Conservation (phyloP, 1,139 yeast species). For the Scheffersomyces segobiensis region DNA sequence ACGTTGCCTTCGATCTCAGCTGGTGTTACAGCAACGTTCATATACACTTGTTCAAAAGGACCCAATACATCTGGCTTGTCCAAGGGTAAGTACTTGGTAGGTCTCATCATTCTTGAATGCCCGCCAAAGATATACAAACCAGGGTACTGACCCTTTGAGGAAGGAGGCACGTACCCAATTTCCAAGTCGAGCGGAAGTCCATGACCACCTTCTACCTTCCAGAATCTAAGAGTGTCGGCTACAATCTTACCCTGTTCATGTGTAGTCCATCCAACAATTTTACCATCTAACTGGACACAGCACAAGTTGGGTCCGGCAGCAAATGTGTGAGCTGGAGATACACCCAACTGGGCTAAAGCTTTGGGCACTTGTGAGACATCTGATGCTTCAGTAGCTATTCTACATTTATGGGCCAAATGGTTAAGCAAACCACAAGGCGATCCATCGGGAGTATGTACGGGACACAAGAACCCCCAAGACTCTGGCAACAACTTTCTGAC, state of each 20-base stretch:
- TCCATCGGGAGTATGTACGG: slow-evolving; percentile 99
- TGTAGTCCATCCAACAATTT: slow-evolving; percentile 90
- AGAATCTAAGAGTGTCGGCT: slow-evolving; percentile 86
- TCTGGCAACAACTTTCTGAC: slow-evolving; percentile 96
- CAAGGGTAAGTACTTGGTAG: slow-evolving; percentile 86
- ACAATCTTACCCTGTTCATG: slow-evolving; percentile 85
- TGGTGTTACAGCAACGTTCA: slow-evolving; percentile 95
- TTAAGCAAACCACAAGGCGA: slow-evolving; percentile 98
- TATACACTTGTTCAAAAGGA: slow-evolving; percentile 96
- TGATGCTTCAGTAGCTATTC: slow-evolving; percentile 72
- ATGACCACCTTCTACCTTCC: slow-evolving; percentile 85
- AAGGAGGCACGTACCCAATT: slow-evolving; percentile 94
- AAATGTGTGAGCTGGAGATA: slow-evolving; percentile 65
- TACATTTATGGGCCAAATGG: slow-evolving; percentile 95
- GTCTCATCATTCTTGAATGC: slow-evolving; percentile 93
- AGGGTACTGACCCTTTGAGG: slow-evolving; percentile 94
- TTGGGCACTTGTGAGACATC: slow-evolving; percentile 75
- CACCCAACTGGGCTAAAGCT: slow-evolving; percentile 74
- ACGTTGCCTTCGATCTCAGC: slow-evolving; percentile 79
- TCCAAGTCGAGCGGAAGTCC: slow-evolving; percentile 84
- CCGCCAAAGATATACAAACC: slow-evolving; percentile 92
- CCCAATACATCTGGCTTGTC: slow-evolving; percentile 86
- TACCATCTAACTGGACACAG: slow-evolving; percentile 93
- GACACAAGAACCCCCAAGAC: slow-evolving; percentile 98
- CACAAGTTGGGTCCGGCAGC: slow-evolving; percentile 88